Conservation (phyloP, 441 rosid species). For the Breynia disticha region DNA sequence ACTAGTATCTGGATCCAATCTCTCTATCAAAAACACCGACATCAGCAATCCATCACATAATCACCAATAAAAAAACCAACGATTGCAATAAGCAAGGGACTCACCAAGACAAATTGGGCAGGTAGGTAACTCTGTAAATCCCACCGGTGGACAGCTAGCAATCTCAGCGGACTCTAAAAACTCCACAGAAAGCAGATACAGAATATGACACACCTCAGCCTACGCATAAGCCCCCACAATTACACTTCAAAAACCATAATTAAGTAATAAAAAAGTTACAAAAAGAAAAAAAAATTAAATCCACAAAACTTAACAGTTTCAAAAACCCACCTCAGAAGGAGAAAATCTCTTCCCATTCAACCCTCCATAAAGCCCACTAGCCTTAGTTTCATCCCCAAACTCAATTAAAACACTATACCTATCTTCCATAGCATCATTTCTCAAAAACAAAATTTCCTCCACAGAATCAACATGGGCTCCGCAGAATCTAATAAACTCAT, state of each 20-base stretch:
- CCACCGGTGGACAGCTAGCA: slow-evolving; percentile 57
- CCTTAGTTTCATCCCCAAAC: slow-evolving; percentile 40
- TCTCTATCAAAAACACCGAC: slow-evolving; percentile 36
- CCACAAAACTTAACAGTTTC: no score
- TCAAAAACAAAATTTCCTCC: slow-evolving; percentile 56
- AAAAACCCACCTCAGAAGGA: slow-evolving; percentile 83
- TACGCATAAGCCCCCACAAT: slow-evolving; percentile 14
- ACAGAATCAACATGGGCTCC: slow-evolving; percentile 38
- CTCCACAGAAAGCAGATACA: slow-evolving; percentile 55
- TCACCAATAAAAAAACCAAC: not conserved
- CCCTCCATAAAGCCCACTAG: slow-evolving; percentile 47
- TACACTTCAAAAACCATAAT: not conserved
- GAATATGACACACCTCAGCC: slow-evolving; percentile 86
- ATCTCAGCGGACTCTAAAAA: slow-evolving; percentile 53
- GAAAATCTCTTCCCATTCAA: slow-evolving; percentile 65
- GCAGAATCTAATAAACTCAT: slow-evolving; percentile 64
- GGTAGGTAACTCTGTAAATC: slow-evolving; percentile 75
- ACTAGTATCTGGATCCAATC: slow-evolving; percentile 92
- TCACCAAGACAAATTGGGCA: slow-evolving; percentile 90
- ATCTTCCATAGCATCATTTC: slow-evolving; percentile 95
- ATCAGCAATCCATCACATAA: not conserved
- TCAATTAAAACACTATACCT: slow-evolving; percentile 70
- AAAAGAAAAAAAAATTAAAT: not conserved
- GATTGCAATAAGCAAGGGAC: slow-evolving; percentile 10
- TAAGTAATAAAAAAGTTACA: not conserved